Evolutionary conservation across 2,329 filamentous ascomycete species (phyloP).

Genomic region (Parascedosporium putredinis): DNA sequence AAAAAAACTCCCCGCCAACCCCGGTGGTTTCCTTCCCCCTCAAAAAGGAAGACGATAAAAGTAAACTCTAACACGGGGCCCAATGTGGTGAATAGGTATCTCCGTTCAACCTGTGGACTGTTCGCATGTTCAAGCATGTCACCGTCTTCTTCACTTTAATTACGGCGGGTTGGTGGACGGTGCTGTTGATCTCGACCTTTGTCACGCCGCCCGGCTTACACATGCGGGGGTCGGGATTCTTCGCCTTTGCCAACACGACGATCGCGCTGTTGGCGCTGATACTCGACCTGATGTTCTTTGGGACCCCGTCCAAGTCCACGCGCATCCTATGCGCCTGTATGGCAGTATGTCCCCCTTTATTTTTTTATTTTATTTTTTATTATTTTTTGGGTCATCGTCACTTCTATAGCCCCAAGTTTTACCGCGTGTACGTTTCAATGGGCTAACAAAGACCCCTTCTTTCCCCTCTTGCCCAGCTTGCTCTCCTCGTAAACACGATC

Average conservation of each 20-base stretch:
- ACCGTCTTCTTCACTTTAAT: conserved; percentile 66
- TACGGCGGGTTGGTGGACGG: conserved; percentile 84
- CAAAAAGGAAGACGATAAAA: neutral
- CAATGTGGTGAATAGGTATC: conserved; percentile 42
- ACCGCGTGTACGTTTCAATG: neutral
- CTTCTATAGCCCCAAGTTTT: neutral
- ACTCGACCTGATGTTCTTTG: conserved; percentile 76
- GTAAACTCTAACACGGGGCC: neutral
- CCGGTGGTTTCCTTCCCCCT: neutral
- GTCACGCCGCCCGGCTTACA: conserved; percentile 81
- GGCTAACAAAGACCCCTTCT: conserved; percentile 4
- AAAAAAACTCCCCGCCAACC: too few relatives aligned
- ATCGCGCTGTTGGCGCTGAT: conserved; percentile 67
- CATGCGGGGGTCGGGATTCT: conserved; percentile 84
- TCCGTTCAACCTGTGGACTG: conserved; percentile 90
- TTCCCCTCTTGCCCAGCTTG: conserved; percentile 14
- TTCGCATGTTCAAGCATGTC: conserved; percentile 68
- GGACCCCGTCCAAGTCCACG: conserved; percentile 69
- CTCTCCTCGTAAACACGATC: conserved; percentile 55
- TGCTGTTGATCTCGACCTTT: conserved; percentile 83
- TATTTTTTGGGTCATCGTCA: neutral
- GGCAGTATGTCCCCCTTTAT: conserved; percentile 24
- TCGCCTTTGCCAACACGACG: conserved; percentile 73
- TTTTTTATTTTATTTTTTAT: neutral
- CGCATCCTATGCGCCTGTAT: conserved; percentile 62